Evolutionary conservation across 306 rosid genomes (phyloP), one percentile per base, ranked within the genome.

Genomic region (Crataegus laevigata): DNA sequence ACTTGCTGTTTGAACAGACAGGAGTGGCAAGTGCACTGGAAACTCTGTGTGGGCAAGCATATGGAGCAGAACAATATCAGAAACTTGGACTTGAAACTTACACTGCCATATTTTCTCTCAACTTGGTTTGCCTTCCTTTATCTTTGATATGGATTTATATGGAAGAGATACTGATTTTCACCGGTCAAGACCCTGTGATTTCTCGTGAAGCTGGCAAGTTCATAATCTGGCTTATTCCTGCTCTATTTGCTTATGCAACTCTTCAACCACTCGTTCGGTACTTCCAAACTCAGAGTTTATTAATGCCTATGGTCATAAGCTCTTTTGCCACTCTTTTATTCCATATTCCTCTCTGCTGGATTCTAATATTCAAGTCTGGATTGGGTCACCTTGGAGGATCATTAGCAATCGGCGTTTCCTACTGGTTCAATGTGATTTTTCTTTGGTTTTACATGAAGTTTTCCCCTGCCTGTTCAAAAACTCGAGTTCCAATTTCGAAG

Each of bases 151-250:
- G 88, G 90, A 72, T 82, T 29, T 38, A 28, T 78, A 82, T 87
- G 66, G 91, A 62, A 58, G 67, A 45, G 28, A 61, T 89, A 68
- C 84, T 87, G 58, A 38, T 79, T 59, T 82, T 77, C 60, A 50
- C 79, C 14, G 91, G 90, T 30, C 94, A 85, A 77, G 91, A 89
- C 75, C 86, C 94, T 84, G 73, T 69, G 11, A 89, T 87, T 77
- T 78, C 94, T 15, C 83, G 55, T 1, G 90, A 85, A 82, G 94
- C 90, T 9, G 87, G 89, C 0, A 82, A 66, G 55, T 85, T 87
- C 84, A 45, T 26, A 34, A 62, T 71, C 2, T 84, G 88, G 86
- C 94, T 89, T 68, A 5, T 87, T 77, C 91, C 90, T 26, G 84
- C 84, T 69, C 82, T 87, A 42, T 74, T 89, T 66, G 91, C 87